phyloP scores from a whole-genome alignment of 164 flowering plant species.

The Hamamelis virginiana region DNA sequence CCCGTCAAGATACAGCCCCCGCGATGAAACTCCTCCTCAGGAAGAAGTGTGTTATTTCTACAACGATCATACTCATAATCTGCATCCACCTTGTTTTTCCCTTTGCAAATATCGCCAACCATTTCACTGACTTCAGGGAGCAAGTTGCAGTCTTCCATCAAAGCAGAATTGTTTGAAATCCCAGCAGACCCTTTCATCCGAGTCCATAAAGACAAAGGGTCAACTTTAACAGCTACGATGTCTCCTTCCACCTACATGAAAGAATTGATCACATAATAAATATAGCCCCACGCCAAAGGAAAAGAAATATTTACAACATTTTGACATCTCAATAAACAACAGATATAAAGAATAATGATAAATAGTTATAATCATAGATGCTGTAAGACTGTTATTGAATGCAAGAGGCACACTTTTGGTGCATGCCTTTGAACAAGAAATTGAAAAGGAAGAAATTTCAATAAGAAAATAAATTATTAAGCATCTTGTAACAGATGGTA shows the following conservation, averaged over 20 bases:
- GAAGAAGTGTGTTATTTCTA: slow-evolving; percentile 7
- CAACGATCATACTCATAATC: slow-evolving; percentile 13
- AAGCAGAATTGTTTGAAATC: slow-evolving; percentile 21
- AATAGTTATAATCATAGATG: too few relatives aligned
- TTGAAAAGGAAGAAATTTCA: too few relatives aligned
- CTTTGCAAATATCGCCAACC: slow-evolving; percentile 34
- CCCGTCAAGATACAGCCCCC: slow-evolving; percentile 10
- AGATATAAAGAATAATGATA: too few relatives aligned
- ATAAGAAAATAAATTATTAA: too few relatives aligned
- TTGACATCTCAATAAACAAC: neutral
- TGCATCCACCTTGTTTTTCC: slow-evolving; percentile 40
- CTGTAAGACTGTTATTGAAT: too few relatives aligned
- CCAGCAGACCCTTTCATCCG: slow-evolving; percentile 69
- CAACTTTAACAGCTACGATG: slow-evolving; percentile 67
- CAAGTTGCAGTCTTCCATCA: slow-evolving; percentile 29
- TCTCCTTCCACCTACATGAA: slow-evolving; percentile 84
- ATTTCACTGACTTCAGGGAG: slow-evolving; percentile 24
- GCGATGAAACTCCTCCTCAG: slow-evolving; percentile 12
- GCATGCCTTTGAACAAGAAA: too few relatives aligned
- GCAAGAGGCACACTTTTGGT: too few relatives aligned
- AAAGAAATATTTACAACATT: neutral
- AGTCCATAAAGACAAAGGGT: slow-evolving; percentile 69
- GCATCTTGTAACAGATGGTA: too few relatives aligned
- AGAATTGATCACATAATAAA: neutral
- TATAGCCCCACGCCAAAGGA: neutral